A percentile compares a stretch with the other conserved stretches of the same genome.
Evolutionary conservation across 2,329 filamentous ascomycete genomes (phyloP).

Genomic region (Sclerotinia trifoliorum): DNA sequence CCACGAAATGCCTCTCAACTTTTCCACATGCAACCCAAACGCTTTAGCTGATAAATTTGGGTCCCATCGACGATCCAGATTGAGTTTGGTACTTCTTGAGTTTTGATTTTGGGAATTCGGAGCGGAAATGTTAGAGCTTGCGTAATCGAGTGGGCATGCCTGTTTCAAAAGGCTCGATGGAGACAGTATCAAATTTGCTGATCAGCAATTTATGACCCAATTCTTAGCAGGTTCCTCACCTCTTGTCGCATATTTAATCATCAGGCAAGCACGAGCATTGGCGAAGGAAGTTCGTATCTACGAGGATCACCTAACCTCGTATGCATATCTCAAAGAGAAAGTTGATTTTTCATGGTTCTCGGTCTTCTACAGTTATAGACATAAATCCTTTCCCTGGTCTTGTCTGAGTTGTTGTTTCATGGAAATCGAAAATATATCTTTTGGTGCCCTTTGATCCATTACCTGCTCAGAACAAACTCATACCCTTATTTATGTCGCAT

Average conservation of each 20-base stretch:
- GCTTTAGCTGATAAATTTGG: conserved; percentile 13
- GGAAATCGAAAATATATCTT: not conserved
- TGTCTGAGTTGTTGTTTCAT: not conserved
- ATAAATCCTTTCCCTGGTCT: not conserved
- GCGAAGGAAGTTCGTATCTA: not conserved
- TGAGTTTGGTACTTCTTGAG: conserved; percentile 1
- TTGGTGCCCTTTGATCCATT: not conserved
- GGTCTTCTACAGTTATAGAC: not conserved
- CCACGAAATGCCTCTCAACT: conserved; percentile 12
- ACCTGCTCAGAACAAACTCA: not conserved
- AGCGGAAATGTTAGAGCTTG: not conserved
- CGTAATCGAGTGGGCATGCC: not conserved
- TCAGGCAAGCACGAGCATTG: not conserved
- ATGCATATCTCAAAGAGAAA: not conserved
- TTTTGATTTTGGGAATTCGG: not conserved
- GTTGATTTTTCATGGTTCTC: not conserved
- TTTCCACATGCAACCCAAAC: conserved; percentile 2
- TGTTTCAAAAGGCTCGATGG: not conserved
- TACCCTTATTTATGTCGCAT: not conserved
- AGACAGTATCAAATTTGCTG: conserved; percentile 14
- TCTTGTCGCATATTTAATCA: conserved; percentile 2
- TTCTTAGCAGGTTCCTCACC: not conserved
- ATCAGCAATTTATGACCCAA: conserved; percentile 7
- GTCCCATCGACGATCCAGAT: conserved; percentile 9
- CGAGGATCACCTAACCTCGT: not conserved